A percentile compares a stretch with the other conserved stretches of the same genome.
These are phyloP conservation scores for Candida anutae DNA, from an alignment of 1,139 yeast genomes.

Conservation along the genomic window DNA sequence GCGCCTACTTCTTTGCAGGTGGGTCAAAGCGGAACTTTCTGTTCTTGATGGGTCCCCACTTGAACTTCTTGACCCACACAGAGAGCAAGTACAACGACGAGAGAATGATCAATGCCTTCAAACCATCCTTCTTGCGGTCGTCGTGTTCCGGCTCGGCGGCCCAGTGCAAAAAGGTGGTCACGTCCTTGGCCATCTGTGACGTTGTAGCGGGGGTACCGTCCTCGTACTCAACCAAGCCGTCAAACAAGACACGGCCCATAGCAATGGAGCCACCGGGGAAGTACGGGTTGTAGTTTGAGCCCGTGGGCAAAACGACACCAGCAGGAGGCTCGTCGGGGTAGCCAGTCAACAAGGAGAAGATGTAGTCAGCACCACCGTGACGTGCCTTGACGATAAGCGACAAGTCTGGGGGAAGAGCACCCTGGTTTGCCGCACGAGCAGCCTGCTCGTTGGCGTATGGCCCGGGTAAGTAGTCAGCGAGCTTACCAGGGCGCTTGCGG, in stretches of 20 bases:
- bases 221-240: constrained; percentile 94
- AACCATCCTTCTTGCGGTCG: constrained; percentile 94
- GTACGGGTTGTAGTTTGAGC: constrained; percentile 97
- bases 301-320: constrained; percentile 88
- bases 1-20: constrained; percentile 58
- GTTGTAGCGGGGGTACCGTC: constrained; percentile 99
- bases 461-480: constrained; percentile 90
- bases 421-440: constrained; percentile 99
- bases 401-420: constrained; percentile 98
- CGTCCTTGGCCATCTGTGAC: constrained; percentile 99
- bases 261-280: constrained; percentile 99
- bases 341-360: constrained; percentile 91
- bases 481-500: constrained; percentile 96
- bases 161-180: constrained; percentile 93
- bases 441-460: constrained; percentile 98
- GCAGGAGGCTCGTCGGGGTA: constrained; percentile 99
- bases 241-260: constrained; percentile 97
- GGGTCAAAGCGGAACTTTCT: constrained; percentile 93
- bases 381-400: constrained; percentile 97
- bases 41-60: constrained; percentile 94
- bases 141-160: constrained; percentile 98
- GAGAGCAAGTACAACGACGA: constrained; percentile 77
- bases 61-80: constrained; percentile 94
- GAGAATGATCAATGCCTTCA: constrained; percentile 79
- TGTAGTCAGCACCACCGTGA: constrained; percentile 97